phyloP scores from a whole-genome alignment of 2,329 filamentous ascomycete species.

The Parastagonospora nodorum region DNA sequence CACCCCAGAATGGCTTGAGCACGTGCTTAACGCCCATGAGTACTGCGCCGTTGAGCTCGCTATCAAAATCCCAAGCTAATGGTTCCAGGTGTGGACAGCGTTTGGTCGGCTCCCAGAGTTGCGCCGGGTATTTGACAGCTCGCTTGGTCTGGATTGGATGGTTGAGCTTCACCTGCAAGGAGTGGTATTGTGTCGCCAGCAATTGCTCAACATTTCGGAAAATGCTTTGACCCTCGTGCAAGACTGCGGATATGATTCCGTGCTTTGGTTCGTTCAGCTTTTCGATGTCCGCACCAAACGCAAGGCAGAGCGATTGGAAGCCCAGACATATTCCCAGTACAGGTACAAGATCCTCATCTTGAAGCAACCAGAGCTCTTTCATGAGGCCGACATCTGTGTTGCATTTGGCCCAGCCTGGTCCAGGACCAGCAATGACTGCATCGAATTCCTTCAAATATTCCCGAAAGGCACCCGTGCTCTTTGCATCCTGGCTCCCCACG shows the following conservation, averaged over 20 bases:
- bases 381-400: constrained; percentile 83
- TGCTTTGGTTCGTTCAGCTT: constrained; percentile 76
- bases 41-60: constrained; percentile 58
- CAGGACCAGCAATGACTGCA: constrained; percentile 87
- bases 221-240: constrained; percentile 65
- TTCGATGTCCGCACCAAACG: constrained; percentile 69
- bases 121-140: constrained; percentile 43
- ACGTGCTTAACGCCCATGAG: constrained; percentile 79
- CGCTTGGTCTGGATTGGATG: constrained; percentile 32
- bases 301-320: constrained; percentile 78
- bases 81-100: constrained; percentile 48
- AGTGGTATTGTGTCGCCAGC: constrained; percentile 78
- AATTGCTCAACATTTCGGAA: constrained; percentile 67
- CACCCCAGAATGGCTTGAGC: constrained; percentile 76
- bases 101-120: constrained; percentile 47
- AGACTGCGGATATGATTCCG: constrained; percentile 75
- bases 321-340: constrained; percentile 88
- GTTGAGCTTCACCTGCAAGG: constrained; percentile 56
- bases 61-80: constrained; percentile 55
- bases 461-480: constrained; percentile 42
- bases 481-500: constrained; percentile 2
- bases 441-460: constrained; percentile 67
- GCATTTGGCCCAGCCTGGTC: constrained; percentile 78
- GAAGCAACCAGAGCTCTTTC: constrained; percentile 72
- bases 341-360: constrained; percentile 66